Percentiles rank a stretch among this genome's conserved stretches.
phyloP scores from a whole-genome alignment of 2,329 filamentous ascomycete genomes.

The Claviceps maximensis region DNA sequence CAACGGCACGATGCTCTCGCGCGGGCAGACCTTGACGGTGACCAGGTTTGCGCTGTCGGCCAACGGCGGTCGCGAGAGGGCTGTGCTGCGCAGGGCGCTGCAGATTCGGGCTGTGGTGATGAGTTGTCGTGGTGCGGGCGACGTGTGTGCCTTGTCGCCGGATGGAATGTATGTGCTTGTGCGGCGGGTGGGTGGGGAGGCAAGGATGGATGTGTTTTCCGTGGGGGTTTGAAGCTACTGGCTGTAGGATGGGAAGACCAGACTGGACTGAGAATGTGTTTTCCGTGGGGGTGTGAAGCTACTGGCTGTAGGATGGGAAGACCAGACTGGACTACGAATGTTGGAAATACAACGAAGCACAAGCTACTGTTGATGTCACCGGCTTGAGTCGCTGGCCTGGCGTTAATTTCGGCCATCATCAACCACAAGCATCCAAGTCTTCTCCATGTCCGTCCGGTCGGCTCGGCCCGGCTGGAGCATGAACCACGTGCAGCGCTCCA shows the following conservation, averaged over 20 bases:
- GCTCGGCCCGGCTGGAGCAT: no score
- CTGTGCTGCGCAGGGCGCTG: neutral
- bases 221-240: conserved; percentile 1
- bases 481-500: no score
- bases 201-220: conserved; percentile 2
- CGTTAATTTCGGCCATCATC: no score
- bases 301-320: no score
- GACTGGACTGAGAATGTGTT: neutral
- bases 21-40: conserved; percentile 2
- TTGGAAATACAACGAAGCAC: no score
- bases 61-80: conserved; percentile 3
- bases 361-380: no score
- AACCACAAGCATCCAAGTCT: no score
- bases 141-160: conserved; percentile 2
- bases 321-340: neutral
- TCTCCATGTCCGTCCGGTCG: no score
- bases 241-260: no score
- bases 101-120: conserved; percentile 3
- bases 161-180: conserved; percentile 4
- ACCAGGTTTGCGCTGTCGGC: conserved; percentile 4
- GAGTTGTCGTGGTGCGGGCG: conserved; percentile 1
- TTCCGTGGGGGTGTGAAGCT: conserved; percentile 1
- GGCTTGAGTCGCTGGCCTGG: no score
- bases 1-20: neutral
- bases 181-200: neutral